These are phyloP conservation scores for Aspergillus cavernicola DNA, from an alignment of 495 filamentous ascomycete genomes.

Conservation along the genomic window DNA sequence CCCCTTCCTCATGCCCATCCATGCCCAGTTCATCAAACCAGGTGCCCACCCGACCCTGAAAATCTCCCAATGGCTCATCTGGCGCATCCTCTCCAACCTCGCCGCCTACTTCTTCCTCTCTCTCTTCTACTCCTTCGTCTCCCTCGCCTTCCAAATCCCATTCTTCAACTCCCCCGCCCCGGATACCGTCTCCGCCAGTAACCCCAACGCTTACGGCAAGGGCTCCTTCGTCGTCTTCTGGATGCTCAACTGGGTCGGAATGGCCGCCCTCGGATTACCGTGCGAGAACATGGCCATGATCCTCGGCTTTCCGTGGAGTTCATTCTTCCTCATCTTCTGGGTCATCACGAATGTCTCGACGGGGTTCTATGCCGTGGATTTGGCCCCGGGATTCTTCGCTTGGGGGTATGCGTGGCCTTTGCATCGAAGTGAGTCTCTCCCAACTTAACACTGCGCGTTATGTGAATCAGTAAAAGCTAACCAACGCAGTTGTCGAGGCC, in stretches of 20 bases:
- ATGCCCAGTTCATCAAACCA: constrained; percentile 50
- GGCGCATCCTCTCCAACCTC: constrained; percentile 59
- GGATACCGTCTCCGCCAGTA: constrained; percentile 37
- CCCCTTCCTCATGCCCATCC: constrained; percentile 65
- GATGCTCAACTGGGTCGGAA: constrained; percentile 72
- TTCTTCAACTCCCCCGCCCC: constrained; percentile 48
- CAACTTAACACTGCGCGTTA: neutral
- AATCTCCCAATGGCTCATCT: constrained; percentile 56
- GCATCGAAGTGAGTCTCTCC: constrained; percentile 48
- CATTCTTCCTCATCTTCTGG: constrained; percentile 73
- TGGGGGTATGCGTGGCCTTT: constrained; percentile 76
- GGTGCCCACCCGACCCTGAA: constrained; percentile 56
- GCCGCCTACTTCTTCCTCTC: constrained; percentile 64
- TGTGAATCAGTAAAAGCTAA: too few relatives aligned
- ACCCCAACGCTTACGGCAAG: constrained; percentile 55
- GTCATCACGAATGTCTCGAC: constrained; percentile 68
- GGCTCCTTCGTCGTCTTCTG: constrained; percentile 67
- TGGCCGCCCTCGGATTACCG: constrained; percentile 63
- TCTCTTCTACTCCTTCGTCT: constrained; percentile 62
- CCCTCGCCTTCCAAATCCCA: constrained; percentile 62
- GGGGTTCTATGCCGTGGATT: constrained; percentile 58
- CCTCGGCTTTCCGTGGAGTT: constrained; percentile 62
- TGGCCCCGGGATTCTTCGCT: constrained; percentile 57
- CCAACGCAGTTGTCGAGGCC: constrained; percentile 58
- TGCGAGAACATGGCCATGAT: constrained; percentile 74